Conservation (phyloP, 768 basidiomycete genomes). For the Boletus sensibilis region DNA sequence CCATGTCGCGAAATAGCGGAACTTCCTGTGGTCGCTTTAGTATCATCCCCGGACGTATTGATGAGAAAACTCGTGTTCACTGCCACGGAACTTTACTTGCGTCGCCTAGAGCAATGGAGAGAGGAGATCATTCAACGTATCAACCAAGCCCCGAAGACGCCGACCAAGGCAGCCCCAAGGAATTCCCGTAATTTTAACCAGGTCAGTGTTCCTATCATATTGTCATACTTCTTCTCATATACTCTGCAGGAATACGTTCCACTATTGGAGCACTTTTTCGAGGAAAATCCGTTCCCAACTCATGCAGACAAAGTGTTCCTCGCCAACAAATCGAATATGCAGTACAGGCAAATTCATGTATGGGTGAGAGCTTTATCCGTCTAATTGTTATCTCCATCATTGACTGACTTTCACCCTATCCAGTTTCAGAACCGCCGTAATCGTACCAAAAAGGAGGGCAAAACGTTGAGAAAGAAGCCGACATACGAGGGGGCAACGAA, state of each 20-base stretch:
- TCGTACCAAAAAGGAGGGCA: slow-evolving; percentile 6
- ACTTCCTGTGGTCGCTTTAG: fast-evolving
- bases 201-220: neutral
- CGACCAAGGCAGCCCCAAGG: fast-evolving
- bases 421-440: slow-evolving; percentile 18
- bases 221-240: fast-evolving
- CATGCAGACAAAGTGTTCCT: slow-evolving; percentile 16
- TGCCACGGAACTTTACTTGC: neutral
- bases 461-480: neutral
- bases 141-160: neutral
- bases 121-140: neutral
- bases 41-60: fast-evolving
- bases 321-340: slow-evolving; percentile 6
- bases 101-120: neutral
- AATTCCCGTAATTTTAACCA: slow-evolving; percentile 3
- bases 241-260: neutral
- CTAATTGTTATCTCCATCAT: fast-evolving
- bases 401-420: neutral
- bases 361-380: neutral
- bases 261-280: slow-evolving; percentile 12
- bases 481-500: neutral
- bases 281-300: slow-evolving; percentile 10
- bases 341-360: slow-evolving; percentile 18
- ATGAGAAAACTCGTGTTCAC: neutral
- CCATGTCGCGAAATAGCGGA: neutral